A percentile compares a stretch with the other conserved stretches of the same genome.
These are phyloP conservation scores for Tagetes patula DNA, from an alignment of 129 eudicot species.

Conservation along the genomic window DNA sequence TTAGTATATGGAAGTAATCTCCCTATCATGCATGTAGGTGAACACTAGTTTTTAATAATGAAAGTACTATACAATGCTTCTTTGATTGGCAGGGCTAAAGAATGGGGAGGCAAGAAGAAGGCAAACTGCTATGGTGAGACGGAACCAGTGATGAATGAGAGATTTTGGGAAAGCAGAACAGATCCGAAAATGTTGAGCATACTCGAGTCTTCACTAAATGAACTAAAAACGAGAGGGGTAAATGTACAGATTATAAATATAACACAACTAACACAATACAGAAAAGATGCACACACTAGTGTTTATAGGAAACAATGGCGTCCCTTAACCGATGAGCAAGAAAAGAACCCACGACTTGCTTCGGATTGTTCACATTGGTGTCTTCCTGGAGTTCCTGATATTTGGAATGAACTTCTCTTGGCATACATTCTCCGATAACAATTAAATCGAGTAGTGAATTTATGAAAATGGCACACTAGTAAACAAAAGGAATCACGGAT, in stretches of 20 bases:
- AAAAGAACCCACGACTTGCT: constrained; percentile 31
- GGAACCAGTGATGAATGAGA: constrained; percentile 35
- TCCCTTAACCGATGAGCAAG: constrained; percentile 48
- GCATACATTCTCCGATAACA: constrained; percentile 34
- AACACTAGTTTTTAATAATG: not conserved
- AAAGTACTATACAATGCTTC: not conserved
- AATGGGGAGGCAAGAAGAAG: constrained; percentile 49
- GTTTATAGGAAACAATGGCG: constrained; percentile 63
- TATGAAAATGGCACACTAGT: not conserved
- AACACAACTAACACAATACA: constrained; percentile 63
- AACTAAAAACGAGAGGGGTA: constrained; percentile 38
- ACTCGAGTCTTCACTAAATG: constrained; percentile 41
- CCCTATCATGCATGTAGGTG: not conserved
- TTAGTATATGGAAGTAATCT: not conserved
- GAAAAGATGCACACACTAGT: constrained; percentile 76
- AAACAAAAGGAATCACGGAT: not conserved
- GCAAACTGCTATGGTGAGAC: constrained; percentile 60
- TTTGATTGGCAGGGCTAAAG: constrained; percentile 45
- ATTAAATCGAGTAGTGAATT: not conserved
- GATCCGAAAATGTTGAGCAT: constrained; percentile 45
- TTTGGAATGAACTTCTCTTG: constrained; percentile 66
- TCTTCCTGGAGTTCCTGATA: constrained; percentile 81
- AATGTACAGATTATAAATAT: constrained; percentile 55
- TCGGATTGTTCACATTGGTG: constrained; percentile 90
- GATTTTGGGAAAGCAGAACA: constrained; percentile 44